Percentiles rank a stretch among this genome's conserved stretches.
Evolutionary conservation across 345 rosid species (phyloP).

Genomic region (Eucalyptus marginata): DNA sequence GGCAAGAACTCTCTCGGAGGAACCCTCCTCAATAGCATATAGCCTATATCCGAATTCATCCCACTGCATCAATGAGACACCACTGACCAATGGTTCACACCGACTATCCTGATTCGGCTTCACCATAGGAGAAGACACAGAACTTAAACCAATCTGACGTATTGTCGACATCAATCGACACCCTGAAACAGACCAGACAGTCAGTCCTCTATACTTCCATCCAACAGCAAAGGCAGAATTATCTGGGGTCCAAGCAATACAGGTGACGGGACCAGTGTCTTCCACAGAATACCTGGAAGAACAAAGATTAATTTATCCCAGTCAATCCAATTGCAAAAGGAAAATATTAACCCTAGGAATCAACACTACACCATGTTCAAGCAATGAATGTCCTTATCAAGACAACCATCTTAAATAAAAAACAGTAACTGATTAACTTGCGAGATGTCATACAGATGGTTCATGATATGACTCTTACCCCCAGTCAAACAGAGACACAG

Average conservation of each 20-base stretch:
- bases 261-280: conserved; percentile 88
- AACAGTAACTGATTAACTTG: not conserved
- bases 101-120: conserved; percentile 72
- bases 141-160: conserved; percentile 83
- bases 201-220: conserved; percentile 92
- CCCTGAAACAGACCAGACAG: conserved; percentile 98
- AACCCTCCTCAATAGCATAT: conserved; percentile 81
- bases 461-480: conserved; percentile 38
- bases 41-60: conserved; percentile 91
- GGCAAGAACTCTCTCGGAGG: conserved; percentile 73
- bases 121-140: conserved; percentile 66
- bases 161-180: conserved; percentile 97
- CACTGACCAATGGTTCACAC: conserved; percentile 79
- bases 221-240: conserved; percentile 99
- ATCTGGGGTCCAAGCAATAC: conserved; percentile 97
- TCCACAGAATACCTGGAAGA: conserved; percentile 75
- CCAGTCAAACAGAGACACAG: conserved; percentile 88
- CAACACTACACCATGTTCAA: not conserved
- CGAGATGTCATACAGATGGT: not conserved
- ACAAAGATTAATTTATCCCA: not conserved
- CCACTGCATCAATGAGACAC: conserved; percentile 90
- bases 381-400: not conserved
- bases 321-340: not conserved
- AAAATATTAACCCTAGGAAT: not conserved
- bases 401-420: not conserved